Evolutionary conservation across 2,329 filamentous ascomycete genomes (phyloP).

Genomic region (Penicillium brevicompactum): DNA sequence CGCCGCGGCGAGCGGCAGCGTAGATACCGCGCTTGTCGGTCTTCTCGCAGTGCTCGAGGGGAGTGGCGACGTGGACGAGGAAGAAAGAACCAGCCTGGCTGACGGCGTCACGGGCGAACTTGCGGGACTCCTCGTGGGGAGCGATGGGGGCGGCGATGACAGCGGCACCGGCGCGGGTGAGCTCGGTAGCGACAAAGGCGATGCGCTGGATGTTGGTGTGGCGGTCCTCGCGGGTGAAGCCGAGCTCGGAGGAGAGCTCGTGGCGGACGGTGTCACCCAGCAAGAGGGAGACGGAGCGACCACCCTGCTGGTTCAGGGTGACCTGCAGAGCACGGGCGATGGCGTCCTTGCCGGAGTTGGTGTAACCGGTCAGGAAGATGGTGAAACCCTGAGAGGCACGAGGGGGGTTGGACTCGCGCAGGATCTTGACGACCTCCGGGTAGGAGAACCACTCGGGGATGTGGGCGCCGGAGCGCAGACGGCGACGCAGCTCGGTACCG

Average conservation of each 20-base stretch:
- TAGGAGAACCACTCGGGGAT: conserved; percentile 99
- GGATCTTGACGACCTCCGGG: conserved; percentile 94
- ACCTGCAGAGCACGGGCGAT: conserved; percentile 94
- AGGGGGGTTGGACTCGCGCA: conserved; percentile 93
- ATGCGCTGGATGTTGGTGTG: conserved; percentile 95
- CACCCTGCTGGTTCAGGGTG: conserved; percentile 96
- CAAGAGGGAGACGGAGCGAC: conserved; percentile 89
- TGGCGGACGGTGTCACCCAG: conserved; percentile 92
- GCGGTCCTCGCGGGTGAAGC: conserved; percentile 90
- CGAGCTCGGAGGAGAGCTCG: conserved; percentile 91
- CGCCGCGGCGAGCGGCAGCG: conserved; percentile 75
- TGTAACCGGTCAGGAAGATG: conserved; percentile 94
- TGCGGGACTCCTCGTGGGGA: conserved; percentile 78
- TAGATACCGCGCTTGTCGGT: conserved; percentile 94
- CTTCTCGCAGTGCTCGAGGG: conserved; percentile 90
- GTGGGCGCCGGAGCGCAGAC: conserved; percentile 86
- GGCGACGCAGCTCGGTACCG: conserved; percentile 85
- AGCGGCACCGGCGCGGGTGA: conserved; percentile 88
- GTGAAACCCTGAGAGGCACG: conserved; percentile 94
- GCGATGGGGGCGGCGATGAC: conserved; percentile 97
- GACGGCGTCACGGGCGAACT: conserved; percentile 78
- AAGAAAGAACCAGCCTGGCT: conserved; percentile 86
- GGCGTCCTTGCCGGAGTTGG: conserved; percentile 96
- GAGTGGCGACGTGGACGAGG: conserved; percentile 91
- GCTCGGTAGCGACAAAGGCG: conserved; percentile 91